A percentile compares a stretch with the other conserved stretches of the same genome.
Conservation (phyloP, 106 monocot species). For the Dendrobium chrysotoxum region DNA sequence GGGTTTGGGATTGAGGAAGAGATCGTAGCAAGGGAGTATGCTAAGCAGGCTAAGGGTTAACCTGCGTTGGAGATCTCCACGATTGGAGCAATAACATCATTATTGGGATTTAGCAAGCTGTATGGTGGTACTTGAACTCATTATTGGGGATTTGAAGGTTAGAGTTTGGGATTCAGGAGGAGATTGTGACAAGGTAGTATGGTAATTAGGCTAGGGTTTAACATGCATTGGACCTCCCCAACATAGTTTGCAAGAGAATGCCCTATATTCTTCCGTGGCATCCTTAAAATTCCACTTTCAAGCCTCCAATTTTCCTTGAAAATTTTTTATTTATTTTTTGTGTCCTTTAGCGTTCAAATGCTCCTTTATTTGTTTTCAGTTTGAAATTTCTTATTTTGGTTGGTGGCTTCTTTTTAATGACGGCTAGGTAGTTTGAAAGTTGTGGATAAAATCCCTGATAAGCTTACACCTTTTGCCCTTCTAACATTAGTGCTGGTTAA, state of each 20-base stretch:
- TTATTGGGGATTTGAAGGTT: constrained; percentile 5
- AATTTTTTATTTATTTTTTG: not conserved
- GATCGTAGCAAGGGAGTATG: constrained; percentile 24
- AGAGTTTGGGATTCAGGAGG: constrained; percentile 17
- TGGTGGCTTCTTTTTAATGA: not conserved
- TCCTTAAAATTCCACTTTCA: constrained; percentile 23
- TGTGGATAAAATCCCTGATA: not conserved
- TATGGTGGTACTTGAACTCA: not conserved
- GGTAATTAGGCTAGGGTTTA: constrained; percentile 53
- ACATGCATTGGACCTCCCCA: constrained; percentile 62
- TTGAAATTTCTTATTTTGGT: not conserved
- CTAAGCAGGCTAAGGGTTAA: constrained; percentile 52
- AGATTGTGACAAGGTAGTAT: constrained; percentile 23
- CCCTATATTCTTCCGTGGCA: constrained; percentile 46
- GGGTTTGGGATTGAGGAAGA: constrained; percentile 19
- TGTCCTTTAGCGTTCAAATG: not conserved
- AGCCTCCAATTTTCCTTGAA: not conserved
- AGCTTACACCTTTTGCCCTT: not conserved
- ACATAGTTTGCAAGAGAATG: constrained; percentile 70
- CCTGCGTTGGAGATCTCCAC: constrained; percentile 46
- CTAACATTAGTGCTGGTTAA: not conserved
- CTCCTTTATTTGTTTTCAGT: not conserved
- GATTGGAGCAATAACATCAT: constrained; percentile 3
- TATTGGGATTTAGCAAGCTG: not conserved
- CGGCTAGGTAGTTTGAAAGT: too few relatives aligned